Evolutionary conservation across 768 basidiomycete species (phyloP).

Genomic region (Chalciporus piperatus): DNA sequence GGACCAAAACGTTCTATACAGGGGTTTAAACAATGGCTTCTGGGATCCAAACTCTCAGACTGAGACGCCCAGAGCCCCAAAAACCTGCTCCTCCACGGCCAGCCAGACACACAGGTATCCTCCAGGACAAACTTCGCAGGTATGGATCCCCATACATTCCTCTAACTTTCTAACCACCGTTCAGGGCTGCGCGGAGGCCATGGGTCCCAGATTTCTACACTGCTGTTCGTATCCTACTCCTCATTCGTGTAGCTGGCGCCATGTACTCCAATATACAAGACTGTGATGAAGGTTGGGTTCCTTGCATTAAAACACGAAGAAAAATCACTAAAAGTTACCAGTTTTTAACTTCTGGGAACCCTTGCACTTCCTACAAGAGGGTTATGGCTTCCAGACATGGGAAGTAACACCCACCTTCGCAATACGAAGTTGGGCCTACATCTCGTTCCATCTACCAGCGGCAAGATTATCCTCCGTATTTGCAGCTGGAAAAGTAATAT

Average conservation of each 20-base stretch:
- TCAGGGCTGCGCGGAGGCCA: slow-evolving; percentile 69
- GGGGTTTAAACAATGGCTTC: slow-evolving; percentile 34
- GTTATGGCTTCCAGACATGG: slow-evolving; percentile 97
- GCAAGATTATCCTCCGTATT: slow-evolving; percentile 57
- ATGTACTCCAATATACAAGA: slow-evolving; percentile 97
- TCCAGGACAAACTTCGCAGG: slow-evolving; percentile 82
- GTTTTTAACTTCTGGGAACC: slow-evolving; percentile 99
- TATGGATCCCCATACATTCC: slow-evolving; percentile 23
- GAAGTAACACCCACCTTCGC: slow-evolving; percentile 88
- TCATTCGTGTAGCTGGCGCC: slow-evolving; percentile 77
- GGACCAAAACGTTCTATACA: background rate
- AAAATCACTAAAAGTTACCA: slow-evolving; percentile 29
- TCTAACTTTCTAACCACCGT: slow-evolving; percentile 7
- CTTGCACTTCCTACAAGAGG: slow-evolving; percentile 83
- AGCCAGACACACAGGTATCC: slow-evolving; percentile 60
- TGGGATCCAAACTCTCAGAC: slow-evolving; percentile 48
- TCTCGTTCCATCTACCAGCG: slow-evolving; percentile 74
- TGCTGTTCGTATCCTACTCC: slow-evolving; percentile 79
- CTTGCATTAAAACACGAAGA: background rate
- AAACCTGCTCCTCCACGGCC: slow-evolving; percentile 28
- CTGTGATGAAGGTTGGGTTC: slow-evolving; percentile 87
- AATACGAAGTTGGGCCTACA: slow-evolving; percentile 95
- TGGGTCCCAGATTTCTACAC: slow-evolving; percentile 83
- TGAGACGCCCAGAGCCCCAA: slow-evolving; percentile 42
- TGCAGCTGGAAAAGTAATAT: slow-evolving; percentile 69